Conservation (phyloP, 1,284 basidiomycete species). For the Heterobasidion occidentale region DNA sequence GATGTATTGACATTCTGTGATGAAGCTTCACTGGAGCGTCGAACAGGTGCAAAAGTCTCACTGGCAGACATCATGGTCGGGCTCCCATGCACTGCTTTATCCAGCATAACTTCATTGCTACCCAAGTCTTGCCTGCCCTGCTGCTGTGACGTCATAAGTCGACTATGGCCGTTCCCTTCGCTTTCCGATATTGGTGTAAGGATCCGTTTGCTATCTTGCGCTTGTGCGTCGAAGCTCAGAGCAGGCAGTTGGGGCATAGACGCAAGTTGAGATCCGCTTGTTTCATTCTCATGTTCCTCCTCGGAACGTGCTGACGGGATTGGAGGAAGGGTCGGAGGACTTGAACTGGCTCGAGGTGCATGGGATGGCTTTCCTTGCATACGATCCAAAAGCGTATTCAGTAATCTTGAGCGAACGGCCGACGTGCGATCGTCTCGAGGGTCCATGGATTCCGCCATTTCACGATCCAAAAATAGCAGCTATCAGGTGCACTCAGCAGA, state of each 20-base stretch:
- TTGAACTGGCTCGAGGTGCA: background rate
- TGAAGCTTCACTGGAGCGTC: constrained; percentile 17
- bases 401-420: constrained; percentile 53
- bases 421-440: constrained; percentile 75
- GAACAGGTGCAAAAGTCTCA: background rate
- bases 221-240: constrained; percentile 20
- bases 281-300: background rate
- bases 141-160: background rate
- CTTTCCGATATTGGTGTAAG: constrained; percentile 27
- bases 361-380: constrained; percentile 33
- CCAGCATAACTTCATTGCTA: constrained; percentile 11
- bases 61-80: constrained; percentile 12
- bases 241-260: constrained; percentile 24
- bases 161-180: constrained; percentile 13
- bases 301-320: constrained; percentile 11
- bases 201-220: constrained; percentile 13
- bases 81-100: constrained; percentile 12
- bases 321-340: constrained; percentile 19
- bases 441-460: constrained; percentile 73
- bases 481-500: constrained; percentile 18
- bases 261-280: background rate
- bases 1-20: constrained; percentile 10
- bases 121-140: background rate
- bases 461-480: constrained; percentile 87
- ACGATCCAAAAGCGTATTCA: constrained; percentile 57